These are phyloP conservation scores for Diophrys appendiculata DNA, from an alignment of 73 alveolate genomes.

Conservation along the genomic window DNA sequence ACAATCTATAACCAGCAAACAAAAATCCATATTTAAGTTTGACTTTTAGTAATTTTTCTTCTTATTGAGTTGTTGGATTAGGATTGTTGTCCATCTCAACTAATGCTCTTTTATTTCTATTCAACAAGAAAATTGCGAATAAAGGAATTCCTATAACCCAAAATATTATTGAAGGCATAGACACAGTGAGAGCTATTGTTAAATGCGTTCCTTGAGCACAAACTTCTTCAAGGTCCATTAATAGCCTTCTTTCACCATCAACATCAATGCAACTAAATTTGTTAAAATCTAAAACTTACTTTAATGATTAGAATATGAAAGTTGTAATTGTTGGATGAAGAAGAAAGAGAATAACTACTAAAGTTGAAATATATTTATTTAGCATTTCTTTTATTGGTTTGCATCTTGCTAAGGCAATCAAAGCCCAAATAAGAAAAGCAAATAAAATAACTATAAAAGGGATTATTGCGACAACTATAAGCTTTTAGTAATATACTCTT, in stretches of 20 bases:
- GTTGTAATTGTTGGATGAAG: neutral
- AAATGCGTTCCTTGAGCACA: slow-evolving; percentile 15
- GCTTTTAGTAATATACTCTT: neutral
- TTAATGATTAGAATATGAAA: neutral
- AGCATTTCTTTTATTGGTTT: neutral
- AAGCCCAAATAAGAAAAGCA: neutral
- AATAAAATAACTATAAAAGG: neutral
- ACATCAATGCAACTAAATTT: neutral
- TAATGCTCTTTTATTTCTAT: neutral
- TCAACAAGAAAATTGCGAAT: slow-evolving; percentile 2
- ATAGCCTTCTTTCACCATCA: slow-evolving; percentile 23
- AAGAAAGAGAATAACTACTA: slow-evolving; percentile 6
- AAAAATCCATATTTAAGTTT: slow-evolving; percentile 50
- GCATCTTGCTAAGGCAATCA: neutral
- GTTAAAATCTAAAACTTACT: neutral
- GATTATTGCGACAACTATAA: slow-evolving; percentile 15
- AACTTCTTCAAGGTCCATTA: neutral
- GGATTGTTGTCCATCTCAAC: neutral
- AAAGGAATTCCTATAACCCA: slow-evolving; percentile 26
- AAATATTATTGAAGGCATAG: slow-evolving; percentile 17
- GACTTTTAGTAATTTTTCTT: neutral
- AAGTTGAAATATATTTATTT: slow-evolving; percentile 15
- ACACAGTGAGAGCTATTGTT: neutral
- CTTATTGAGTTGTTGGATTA: neutral
- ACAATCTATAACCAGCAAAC: slow-evolving; percentile 33